Evolutionary conservation across 129 eudicot species (phyloP).

Genomic region (Ambrosia trifida): DNA sequence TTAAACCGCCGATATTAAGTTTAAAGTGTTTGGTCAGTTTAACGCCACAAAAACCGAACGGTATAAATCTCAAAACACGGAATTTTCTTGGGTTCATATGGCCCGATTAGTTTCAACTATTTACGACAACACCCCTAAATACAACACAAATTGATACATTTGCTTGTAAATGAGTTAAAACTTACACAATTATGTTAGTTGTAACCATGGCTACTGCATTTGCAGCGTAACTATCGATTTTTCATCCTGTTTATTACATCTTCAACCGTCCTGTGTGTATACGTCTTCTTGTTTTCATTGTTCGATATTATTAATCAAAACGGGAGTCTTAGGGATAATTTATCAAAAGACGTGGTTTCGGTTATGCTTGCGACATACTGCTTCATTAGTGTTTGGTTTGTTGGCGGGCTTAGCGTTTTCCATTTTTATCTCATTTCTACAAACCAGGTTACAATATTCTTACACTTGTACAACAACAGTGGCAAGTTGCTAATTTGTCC

Average conservation of each 20-base stretch:
- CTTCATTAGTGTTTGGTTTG: slow-evolving; percentile 78
- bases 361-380: slow-evolving; percentile 52
- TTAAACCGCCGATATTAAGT: too few species aligned
- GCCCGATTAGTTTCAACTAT: neutral
- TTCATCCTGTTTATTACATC: slow-evolving; percentile 68
- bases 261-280: slow-evolving; percentile 61
- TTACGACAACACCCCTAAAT: neutral
- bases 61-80: neutral
- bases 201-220: slow-evolving; percentile 23
- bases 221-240: slow-evolving; percentile 85
- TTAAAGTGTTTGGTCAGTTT: too few species aligned
- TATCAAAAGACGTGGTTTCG: slow-evolving; percentile 51
- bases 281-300: slow-evolving; percentile 67
- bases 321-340: slow-evolving; percentile 36
- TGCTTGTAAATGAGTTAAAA: neutral
- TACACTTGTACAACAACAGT: neutral
- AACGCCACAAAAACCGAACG: neutral
- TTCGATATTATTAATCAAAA: slow-evolving; percentile 43
- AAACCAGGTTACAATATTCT: slow-evolving; percentile 60
- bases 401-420: slow-evolving; percentile 81
- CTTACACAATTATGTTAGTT: slow-evolving; percentile 10
- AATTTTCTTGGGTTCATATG: neutral
- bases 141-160: neutral
- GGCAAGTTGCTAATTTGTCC: neutral
- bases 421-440: slow-evolving; percentile 73